Conservation (phyloP, 768 basidiomycete species). For the Boletus patriciae region DNA sequence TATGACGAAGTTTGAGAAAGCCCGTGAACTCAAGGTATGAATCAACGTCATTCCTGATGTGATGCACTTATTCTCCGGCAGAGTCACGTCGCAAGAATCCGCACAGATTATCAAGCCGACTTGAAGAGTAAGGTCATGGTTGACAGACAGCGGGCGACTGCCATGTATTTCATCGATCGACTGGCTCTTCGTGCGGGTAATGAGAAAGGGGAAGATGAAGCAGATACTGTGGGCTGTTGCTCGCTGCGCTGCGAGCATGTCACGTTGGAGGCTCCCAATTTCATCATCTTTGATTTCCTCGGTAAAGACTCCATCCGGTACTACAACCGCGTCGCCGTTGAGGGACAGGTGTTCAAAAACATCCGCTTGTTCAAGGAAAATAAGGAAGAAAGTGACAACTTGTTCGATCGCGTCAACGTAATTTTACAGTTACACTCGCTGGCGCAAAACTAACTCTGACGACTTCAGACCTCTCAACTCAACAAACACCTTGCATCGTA, state of each 20-base stretch:
- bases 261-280: slow-evolving; percentile 84
- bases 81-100: slow-evolving; percentile 90
- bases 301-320: slow-evolving; percentile 99
- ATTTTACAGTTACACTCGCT: slow-evolving; percentile 1
- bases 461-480: slow-evolving; percentile 65
- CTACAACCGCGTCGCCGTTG: slow-evolving; percentile 88
- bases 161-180: slow-evolving; percentile 98
- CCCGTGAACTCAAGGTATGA: slow-evolving; percentile 87
- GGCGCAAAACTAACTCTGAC: slow-evolving; percentile 18
- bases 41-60: neutral
- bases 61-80: slow-evolving; percentile 34
- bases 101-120: slow-evolving; percentile 82
- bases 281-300: slow-evolving; percentile 93
- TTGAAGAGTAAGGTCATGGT: slow-evolving; percentile 91
- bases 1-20: slow-evolving; percentile 97
- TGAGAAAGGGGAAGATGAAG: slow-evolving; percentile 99
- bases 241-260: slow-evolving; percentile 97
- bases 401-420: slow-evolving; percentile 95
- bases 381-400: slow-evolving; percentile 80
- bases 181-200: slow-evolving; percentile 98
- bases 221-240: slow-evolving; percentile 98
- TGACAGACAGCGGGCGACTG: slow-evolving; percentile 94
- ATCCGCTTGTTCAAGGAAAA: slow-evolving; percentile 95
- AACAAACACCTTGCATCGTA: slow-evolving; percentile 92
- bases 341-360: slow-evolving; percentile 95